Evolutionary conservation across 441 rosid genomes (phyloP), one percentile per base, ranked within the genome.

Genomic region (Codiaeum variegatum): DNA sequence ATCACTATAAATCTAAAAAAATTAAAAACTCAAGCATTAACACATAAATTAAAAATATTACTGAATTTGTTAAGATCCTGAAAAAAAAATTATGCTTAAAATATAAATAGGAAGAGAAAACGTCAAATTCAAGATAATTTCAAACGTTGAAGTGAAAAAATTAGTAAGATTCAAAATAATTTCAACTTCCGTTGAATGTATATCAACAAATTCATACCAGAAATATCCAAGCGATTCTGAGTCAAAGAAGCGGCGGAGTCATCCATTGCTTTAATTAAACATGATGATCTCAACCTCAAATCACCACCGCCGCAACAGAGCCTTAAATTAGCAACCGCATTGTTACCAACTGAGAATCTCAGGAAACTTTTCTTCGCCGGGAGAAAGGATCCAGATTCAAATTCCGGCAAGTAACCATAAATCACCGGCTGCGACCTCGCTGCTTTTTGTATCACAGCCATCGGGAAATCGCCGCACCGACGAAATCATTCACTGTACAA

Each of bases 241-340:
- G 79, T 76, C 40, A 15, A 56, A 63, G 85, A 74, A 38, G 79
- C 38, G 64, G 75, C 55, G 10, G 87, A 66, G 29, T 85, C 84
- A 58, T 85, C 85, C 75, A 47, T 67, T 32, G 88, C 86, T 78
- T 72, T 69, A 66, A 88, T 69, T 70, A 83, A 80, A 75, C 70
- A 70, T 75, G 70, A 66, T 36, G 77, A 71, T 62, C 73, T 74
- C 72, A 67, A 58, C 72, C 83, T 79, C 69, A 66, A 74, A 69
- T 71, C 38, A 74, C 40, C 62, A 52, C 73, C 23, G 51, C 10
- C 64, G 3, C 23, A 29, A 28, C 64, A 52, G 21, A 52, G 2
- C 23, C 23, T 9, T 13, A 18, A 5, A 60, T 60, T 32, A 42
- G 24, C 29, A 46, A 34, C 26, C 28, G 23, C 36, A 67, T 66